Percentiles rank a stretch among this genome's conserved stretches.
Conservation (phyloP, 306 rosid genomes). For the Arachis stenosperma region DNA sequence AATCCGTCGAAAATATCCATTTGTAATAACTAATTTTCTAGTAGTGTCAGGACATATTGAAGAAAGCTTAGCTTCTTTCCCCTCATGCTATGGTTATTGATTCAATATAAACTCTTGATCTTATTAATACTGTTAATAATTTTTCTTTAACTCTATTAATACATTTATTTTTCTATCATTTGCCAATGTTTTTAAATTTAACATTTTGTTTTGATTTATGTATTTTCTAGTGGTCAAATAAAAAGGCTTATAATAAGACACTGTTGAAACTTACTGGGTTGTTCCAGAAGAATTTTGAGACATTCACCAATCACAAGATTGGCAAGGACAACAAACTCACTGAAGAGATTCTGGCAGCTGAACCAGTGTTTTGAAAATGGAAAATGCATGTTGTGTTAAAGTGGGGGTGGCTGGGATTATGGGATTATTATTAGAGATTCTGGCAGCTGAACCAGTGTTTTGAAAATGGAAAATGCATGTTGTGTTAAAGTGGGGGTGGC, state of each 20-base stretch:
- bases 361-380: constrained; percentile 58
- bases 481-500: too few species aligned
- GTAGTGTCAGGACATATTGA: too few species aligned
- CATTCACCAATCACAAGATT: constrained; percentile 62
- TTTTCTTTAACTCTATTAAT: neutral
- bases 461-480: too few species aligned
- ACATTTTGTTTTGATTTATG: neutral
- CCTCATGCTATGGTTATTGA: too few species aligned
- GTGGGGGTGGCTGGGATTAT: constrained; percentile 12
- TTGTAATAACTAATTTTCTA: too few species aligned
- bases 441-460: too few species aligned
- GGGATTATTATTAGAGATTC: too few species aligned
- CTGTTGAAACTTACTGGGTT: constrained; percentile 63
- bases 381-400: neutral
- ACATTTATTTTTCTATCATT: neutral
- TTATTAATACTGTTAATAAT: constrained; percentile 70
- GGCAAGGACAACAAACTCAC: constrained; percentile 64
- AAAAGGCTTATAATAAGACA: constrained; percentile 58
- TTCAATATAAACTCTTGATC: constrained; percentile 55
- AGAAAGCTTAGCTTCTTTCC: too few species aligned
- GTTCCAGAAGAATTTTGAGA: constrained; percentile 75
- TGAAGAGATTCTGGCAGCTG: constrained; percentile 76
- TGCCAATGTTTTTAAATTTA: neutral
- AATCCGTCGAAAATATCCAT: too few species aligned
- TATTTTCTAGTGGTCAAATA: constrained; percentile 68